Base-by-base conservation (phyloP, 192 early-diverging fungal species). In the Umbelopsis ramanniana region DNA sequence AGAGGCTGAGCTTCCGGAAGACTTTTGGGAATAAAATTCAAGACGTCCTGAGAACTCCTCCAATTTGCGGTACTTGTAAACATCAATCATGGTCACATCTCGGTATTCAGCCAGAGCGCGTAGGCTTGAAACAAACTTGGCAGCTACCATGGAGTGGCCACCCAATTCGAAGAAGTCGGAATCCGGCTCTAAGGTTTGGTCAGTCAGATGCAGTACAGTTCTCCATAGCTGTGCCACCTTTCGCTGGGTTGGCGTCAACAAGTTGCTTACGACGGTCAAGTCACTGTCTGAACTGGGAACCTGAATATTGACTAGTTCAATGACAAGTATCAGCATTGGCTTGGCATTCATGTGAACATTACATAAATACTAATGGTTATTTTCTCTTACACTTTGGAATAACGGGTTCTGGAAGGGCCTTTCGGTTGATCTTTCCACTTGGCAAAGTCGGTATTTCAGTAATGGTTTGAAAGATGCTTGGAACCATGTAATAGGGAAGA, bases 401-500 rank as follows among this genome's bases (percentile, higher is more conserved):
- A 21, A 70, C 71, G 35, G 75, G 75, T 3, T 35, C 47, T 4
- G 75, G 80, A 1, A 82, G 71, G 4, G 75, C 82, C 19, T 63
- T 74, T 50, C 75, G 72, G 68, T 83, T 69, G 38, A 78, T 60
- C 46, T 82, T 78, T 43, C 74, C 75, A 48, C 73, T 72, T 10
- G 68, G 29, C 26, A 73, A 74, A 38, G 76, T 22, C 40, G 78
- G 78, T 12, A 83, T 54, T 2, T 6, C 38, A 5, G 73, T 69
- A 38, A 82, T 33, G 2, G 52, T n/a, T 9, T 74, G 57, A 60
- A 71, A 76, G 15, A 71, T 43, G 14, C 77, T 74, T 6, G 92
- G 92, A 48, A 93, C 82, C 63, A 89, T 89, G 70, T 93, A 93
- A 15, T 75, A 70, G 10, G 92, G 89, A 17, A 93, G 76, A 60